Conservation (phyloP, 2,329 filamentous ascomycete genomes). For the Conoideocrella luteorostrata region DNA sequence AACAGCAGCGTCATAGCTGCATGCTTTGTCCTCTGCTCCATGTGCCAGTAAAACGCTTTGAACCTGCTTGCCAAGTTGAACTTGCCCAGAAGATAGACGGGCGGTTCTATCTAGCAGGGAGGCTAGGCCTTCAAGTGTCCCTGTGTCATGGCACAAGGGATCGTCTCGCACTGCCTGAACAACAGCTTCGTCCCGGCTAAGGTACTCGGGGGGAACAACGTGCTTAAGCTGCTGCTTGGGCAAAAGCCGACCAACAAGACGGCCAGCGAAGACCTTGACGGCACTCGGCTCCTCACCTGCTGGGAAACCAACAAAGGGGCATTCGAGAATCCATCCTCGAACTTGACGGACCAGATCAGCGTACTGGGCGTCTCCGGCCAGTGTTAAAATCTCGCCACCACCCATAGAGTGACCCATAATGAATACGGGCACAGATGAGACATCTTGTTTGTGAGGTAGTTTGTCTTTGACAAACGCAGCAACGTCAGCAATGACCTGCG, state of each 20-base stretch:
- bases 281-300: slow-evolving; percentile 55
- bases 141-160: slow-evolving; percentile 70
- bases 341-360: slow-evolving; percentile 52
- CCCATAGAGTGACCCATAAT: slow-evolving; percentile 91
- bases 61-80: slow-evolving; percentile 47
- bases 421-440: slow-evolving; percentile 55
- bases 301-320: slow-evolving; percentile 72
- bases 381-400: slow-evolving; percentile 66
- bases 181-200: slow-evolving; percentile 63
- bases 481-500: slow-evolving; percentile 68
- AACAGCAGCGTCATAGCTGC: slow-evolving; percentile 58
- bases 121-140: slow-evolving; percentile 75
- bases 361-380: slow-evolving; percentile 45
- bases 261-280: slow-evolving; percentile 58
- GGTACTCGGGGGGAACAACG: slow-evolving; percentile 53
- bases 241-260: slow-evolving; percentile 60
- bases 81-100: slow-evolving; percentile 50
- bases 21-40: slow-evolving; percentile 67
- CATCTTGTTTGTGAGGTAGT: slow-evolving; percentile 35
- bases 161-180: slow-evolving; percentile 58
- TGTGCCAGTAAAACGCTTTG: slow-evolving; percentile 66
- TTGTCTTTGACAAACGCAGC: slow-evolving; percentile 64
- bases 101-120: slow-evolving; percentile 69
- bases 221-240: slow-evolving; percentile 63
- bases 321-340: slow-evolving; percentile 67